Evolutionary conservation across 108 stramenopile genomes (phyloP).

Genomic region (Fragilariopsis cylindrus): DNA sequence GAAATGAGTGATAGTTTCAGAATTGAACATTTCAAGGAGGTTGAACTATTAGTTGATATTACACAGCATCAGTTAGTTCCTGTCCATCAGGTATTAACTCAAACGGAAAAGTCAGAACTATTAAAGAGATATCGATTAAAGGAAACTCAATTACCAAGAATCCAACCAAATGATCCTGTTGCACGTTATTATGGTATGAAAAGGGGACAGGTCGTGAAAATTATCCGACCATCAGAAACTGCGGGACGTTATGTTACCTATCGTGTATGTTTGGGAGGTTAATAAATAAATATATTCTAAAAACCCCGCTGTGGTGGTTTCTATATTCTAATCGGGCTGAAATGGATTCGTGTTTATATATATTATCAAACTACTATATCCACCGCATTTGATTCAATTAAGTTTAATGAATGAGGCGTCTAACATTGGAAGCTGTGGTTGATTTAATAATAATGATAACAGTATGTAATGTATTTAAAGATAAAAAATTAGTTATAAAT

Average conservation of each 20-base stretch:
- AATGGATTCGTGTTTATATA: too few species aligned
- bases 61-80: constrained; percentile 97
- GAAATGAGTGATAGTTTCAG: constrained; percentile 88
- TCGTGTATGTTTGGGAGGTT: constrained; percentile 76
- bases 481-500: too few species aligned
- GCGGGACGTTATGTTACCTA: constrained; percentile 99
- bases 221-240: constrained; percentile 98
- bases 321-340: too few species aligned
- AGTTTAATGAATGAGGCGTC: too few species aligned
- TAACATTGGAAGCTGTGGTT: too few species aligned
- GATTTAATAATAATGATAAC: too few species aligned
- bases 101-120: constrained; percentile 93
- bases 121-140: constrained; percentile 96
- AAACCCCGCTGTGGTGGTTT: too few species aligned
- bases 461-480: too few species aligned
- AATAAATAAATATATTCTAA: neutral
- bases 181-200: constrained; percentile 98
- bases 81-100: constrained; percentile 89
- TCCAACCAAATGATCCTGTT: constrained; percentile 97
- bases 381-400: too few species aligned
- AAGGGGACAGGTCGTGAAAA: constrained; percentile 97
- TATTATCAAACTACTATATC: too few species aligned
- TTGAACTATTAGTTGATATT: constrained; percentile 98
- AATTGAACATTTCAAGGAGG: constrained; percentile 98
- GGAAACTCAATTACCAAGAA: constrained; percentile 97